Evolutionary conservation across 192 early-diverging fungal genomes (phyloP).

Genomic region (Coemansia sp.): DNA sequence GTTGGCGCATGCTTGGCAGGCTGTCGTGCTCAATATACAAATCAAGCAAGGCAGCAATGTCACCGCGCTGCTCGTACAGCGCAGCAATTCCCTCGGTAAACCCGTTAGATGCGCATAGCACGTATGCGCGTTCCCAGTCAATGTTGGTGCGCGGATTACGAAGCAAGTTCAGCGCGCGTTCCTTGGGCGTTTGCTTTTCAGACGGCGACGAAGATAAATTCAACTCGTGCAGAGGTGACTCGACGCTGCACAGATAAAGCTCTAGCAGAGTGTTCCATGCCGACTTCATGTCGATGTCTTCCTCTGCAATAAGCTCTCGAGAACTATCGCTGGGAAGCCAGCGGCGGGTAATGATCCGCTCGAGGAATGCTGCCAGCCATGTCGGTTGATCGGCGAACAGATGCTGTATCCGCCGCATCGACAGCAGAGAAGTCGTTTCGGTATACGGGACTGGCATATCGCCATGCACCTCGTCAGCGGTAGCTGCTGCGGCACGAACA

Average conservation of each 20-base stretch:
- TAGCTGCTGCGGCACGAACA: conserved; percentile 12
- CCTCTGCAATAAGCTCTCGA: conserved; percentile 28
- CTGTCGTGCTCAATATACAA: conserved; percentile 74
- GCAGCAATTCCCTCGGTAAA: conserved; percentile 87
- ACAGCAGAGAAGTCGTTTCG: conserved; percentile 11
- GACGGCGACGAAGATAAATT: background rate
- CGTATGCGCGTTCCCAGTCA: conserved; percentile 89
- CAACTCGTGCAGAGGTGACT: conserved; percentile 37
- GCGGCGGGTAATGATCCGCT: conserved; percentile 75
- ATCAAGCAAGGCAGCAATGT: conserved; percentile 70
- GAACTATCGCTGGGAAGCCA: conserved; percentile 53
- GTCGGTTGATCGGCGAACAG: conserved; percentile 83
- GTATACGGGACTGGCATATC: background rate
- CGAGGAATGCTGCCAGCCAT: conserved; percentile 80
- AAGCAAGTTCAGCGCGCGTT: conserved; percentile 72
- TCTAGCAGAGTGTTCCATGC: conserved; percentile 93
- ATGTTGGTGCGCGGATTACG: conserved; percentile 68
- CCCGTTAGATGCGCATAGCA: conserved; percentile 80
- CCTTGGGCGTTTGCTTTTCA: conserved; percentile 32
- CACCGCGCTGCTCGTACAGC: conserved; percentile 80
- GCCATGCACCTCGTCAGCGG: background rate
- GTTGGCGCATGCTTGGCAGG: conserved; percentile 61
- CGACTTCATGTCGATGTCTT: conserved; percentile 63
- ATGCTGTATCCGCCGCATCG: conserved; percentile 76
- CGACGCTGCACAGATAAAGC: conserved; percentile 71